Evolutionary conservation across 208 protist genomes (phyloP), one percentile per base, ranked within the genome.

Genomic region (Leishmania martiniquensis): DNA sequence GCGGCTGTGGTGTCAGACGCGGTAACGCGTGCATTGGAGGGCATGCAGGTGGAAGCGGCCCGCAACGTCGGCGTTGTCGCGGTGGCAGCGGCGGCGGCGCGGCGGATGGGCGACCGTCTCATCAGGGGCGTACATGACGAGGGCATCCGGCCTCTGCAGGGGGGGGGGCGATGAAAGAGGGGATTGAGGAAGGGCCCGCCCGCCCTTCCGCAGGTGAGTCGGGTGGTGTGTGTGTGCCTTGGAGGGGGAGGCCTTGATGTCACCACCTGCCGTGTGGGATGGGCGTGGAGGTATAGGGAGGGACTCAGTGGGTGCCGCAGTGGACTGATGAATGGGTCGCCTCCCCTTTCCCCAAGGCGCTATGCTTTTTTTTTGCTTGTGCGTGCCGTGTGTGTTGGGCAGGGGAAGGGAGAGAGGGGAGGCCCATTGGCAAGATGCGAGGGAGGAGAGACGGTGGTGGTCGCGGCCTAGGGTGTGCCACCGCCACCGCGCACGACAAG

Each of bases 1-100:
- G 69, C 62, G 29, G 29, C n/a, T 0, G 37, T 34, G 34, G 1
- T 32, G 57, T n/a, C n/a, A 57, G 44, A 13, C 29, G 72, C 39
- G 17, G 75, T 76, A 29, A 60, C 76, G 47, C 69, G 77, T 63
- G 74, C 47, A 37, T 52, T 55, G 72, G 51, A 67, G 15, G 34
- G 44, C 47, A 72, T 57, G 42, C 2, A 29, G 2, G 34, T 45
- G 9, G 65, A 69, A 17, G 65, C 20, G 25, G 65, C 25, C 65
- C 37, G 65, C 42, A 69, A 47, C 65, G 10, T 10, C 42, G 20
- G 65, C 39, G 65, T 49, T 12, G 7, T 69, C 42, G 29, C 65
- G 65, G 37, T 42, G 65, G 34, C 65, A 9, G 65, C 65, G 65
- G 34, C 65, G 22, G 65, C 65, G 65, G 42, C 65, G 65, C 65